Percentiles rank a stretch among this genome's conserved stretches.
Conservation (phyloP, 306 rosid genomes). For the Vicia villosa region DNA sequence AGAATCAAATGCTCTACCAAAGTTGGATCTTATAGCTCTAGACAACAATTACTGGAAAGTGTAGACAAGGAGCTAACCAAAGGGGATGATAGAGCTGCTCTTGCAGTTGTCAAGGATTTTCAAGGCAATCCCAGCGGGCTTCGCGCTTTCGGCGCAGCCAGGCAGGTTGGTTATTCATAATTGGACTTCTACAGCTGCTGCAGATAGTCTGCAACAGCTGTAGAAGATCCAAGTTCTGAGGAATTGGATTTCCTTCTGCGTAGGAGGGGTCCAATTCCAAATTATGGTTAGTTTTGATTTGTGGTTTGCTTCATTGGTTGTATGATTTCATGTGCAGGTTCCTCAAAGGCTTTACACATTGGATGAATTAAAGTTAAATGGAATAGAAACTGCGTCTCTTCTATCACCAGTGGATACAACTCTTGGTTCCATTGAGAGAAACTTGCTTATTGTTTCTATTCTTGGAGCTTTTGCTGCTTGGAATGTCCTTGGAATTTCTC, state of each 20-base stretch:
- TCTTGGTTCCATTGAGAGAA: constrained; percentile 83
- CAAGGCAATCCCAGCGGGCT: constrained; percentile 78
- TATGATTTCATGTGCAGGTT: constrained; percentile 49
- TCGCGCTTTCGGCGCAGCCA: constrained; percentile 78
- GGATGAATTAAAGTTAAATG: constrained; percentile 91
- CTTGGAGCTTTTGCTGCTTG: constrained; percentile 67
- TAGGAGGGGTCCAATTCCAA: too few species aligned
- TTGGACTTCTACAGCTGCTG: too few species aligned
- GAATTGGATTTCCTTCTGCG: too few species aligned
- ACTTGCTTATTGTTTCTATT: constrained; percentile 67
- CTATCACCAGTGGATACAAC: constrained; percentile 80
- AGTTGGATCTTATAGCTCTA: constrained; percentile 38
- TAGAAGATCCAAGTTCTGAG: too few species aligned
- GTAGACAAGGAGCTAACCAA: constrained; percentile 62
- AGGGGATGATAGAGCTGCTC: constrained; percentile 79
- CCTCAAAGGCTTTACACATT: constrained; percentile 94
- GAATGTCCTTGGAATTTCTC: constrained; percentile 59
- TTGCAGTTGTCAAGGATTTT: constrained; percentile 61
- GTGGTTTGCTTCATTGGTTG: constrained; percentile 14
- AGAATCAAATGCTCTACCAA: constrained; percentile 53
- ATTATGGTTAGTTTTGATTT: neutral
- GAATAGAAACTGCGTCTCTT: constrained; percentile 76
- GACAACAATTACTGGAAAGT: constrained; percentile 59
- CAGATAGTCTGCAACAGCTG: too few species aligned
- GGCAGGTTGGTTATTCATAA: constrained; percentile 54